Evolutionary conservation across 2,329 filamentous ascomycete species (phyloP).

Genomic region (Orbilia oligospora): DNA sequence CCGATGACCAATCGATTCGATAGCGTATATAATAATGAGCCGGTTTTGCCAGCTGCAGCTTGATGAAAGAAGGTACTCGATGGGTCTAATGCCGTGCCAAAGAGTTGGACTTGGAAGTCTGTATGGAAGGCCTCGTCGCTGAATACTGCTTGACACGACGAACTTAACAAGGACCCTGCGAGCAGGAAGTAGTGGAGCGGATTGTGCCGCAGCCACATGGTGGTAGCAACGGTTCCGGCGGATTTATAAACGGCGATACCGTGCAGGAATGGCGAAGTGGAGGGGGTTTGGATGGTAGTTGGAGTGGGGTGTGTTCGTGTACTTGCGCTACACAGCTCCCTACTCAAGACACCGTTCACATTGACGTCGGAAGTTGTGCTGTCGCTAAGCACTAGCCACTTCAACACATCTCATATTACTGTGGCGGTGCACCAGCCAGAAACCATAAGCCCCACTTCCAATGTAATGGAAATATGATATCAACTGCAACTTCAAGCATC

Average conservation of each 20-base stretch:
- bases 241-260: constrained; percentile 17
- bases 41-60: constrained; percentile 83
- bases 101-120: constrained; percentile 91
- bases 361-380: constrained; percentile 56
- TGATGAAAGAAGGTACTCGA: constrained; percentile 95
- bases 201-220: constrained; percentile 58
- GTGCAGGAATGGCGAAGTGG: constrained; percentile 31
- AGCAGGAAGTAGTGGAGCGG: constrained; percentile 58
- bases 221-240: constrained; percentile 31
- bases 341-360: constrained; percentile 7
- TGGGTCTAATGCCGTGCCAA: constrained; percentile 81
- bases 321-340: background rate
- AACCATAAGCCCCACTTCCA: background rate
- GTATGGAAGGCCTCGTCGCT: constrained; percentile 90
- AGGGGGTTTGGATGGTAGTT: constrained; percentile 25
- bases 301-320: constrained; percentile 46
- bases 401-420: constrained; percentile 29
- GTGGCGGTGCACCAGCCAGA: constrained; percentile 33
- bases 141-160: constrained; percentile 79
- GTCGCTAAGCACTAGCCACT: constrained; percentile 39
- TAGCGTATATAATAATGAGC: constrained; percentile 90
- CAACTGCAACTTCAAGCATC: constrained; percentile 32
- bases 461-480: constrained; percentile 1
- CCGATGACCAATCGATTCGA: constrained; percentile 87
- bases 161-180: constrained; percentile 68